These are phyloP conservation scores for Pythium phragmitis DNA, from an alignment of 352 stramenopile species.

Conservation along the genomic window DNA sequence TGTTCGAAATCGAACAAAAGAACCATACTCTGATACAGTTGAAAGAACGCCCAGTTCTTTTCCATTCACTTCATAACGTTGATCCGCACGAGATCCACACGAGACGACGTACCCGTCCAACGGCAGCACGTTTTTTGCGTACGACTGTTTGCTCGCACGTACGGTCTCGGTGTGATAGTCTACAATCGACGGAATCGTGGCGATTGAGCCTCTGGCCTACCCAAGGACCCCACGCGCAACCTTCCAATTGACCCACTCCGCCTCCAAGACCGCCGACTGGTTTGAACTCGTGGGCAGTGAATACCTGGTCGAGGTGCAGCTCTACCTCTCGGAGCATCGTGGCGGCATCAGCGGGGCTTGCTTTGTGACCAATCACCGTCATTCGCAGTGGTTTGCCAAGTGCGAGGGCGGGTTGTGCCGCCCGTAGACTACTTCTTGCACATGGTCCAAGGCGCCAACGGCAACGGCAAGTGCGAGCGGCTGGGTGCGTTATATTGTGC, in stretches of 20 bases:
- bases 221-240: not conserved
- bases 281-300: constrained; percentile 2
- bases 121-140: not conserved
- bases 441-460: constrained; percentile 3
- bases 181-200: not conserved
- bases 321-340: not conserved
- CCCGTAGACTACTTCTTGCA: constrained; percentile 1
- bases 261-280: not conserved
- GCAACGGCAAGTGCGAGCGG: not conserved
- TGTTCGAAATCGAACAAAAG: no score
- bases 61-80: not conserved
- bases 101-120: not conserved
- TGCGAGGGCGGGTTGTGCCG: not conserved
- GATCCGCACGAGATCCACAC: not conserved
- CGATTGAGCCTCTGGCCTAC: not conserved
- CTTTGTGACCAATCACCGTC: constrained; percentile 6
- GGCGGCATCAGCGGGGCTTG: not conserved
- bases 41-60: no score
- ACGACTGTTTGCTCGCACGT: constrained; percentile 1
- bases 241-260: not conserved
- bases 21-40: no score
- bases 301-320: not conserved
- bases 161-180: not conserved
- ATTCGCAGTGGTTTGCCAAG: constrained; percentile 5
- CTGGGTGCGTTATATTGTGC: constrained; percentile 2